Percentiles rank a stretch among this genome's conserved stretches.
These are phyloP conservation scores for Pyrenochaeta sp. DNA, from an alignment of 2,329 filamentous ascomycete species.

Conservation along the genomic window DNA sequence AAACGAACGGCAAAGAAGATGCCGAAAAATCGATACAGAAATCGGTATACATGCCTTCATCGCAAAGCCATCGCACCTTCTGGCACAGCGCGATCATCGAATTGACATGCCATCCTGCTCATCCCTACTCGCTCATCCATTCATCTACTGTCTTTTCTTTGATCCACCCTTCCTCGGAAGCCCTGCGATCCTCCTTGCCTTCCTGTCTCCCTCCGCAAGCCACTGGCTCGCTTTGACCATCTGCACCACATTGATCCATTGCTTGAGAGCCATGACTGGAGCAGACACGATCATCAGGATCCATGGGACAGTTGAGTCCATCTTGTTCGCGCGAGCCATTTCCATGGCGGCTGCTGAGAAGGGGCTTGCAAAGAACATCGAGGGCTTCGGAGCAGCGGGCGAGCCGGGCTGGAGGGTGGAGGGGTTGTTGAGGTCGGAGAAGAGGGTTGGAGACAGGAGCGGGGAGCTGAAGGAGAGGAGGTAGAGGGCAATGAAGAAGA, in stretches of 20 bases:
- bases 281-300: slow-evolving; percentile 80
- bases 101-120: background rate
- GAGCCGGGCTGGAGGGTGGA: slow-evolving; percentile 66
- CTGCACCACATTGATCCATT: slow-evolving; percentile 93
- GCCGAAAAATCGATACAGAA: background rate
- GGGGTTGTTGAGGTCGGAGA: slow-evolving; percentile 67
- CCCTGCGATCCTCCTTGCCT: slow-evolving; percentile 61
- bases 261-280: slow-evolving; percentile 90
- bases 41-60: background rate
- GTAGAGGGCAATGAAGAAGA: slow-evolving; percentile 98
- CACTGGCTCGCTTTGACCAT: slow-evolving; percentile 91
- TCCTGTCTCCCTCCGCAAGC: slow-evolving; percentile 89
- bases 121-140: background rate
- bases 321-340: slow-evolving; percentile 88
- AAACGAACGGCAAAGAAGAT: background rate
- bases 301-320: slow-evolving; percentile 71
- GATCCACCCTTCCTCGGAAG: slow-evolving; percentile 39
- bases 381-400: slow-evolving; percentile 73
- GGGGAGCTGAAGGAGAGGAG: slow-evolving; percentile 96
- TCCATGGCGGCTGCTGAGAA: slow-evolving; percentile 94
- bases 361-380: slow-evolving; percentile 83
- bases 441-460: slow-evolving; percentile 83
- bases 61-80: background rate
- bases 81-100: background rate
- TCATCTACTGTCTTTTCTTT: slow-evolving; percentile 37